Base-by-base conservation (phyloP, 2,329 filamentous ascomycete genomes). In the Phialophora tarda region DNA sequence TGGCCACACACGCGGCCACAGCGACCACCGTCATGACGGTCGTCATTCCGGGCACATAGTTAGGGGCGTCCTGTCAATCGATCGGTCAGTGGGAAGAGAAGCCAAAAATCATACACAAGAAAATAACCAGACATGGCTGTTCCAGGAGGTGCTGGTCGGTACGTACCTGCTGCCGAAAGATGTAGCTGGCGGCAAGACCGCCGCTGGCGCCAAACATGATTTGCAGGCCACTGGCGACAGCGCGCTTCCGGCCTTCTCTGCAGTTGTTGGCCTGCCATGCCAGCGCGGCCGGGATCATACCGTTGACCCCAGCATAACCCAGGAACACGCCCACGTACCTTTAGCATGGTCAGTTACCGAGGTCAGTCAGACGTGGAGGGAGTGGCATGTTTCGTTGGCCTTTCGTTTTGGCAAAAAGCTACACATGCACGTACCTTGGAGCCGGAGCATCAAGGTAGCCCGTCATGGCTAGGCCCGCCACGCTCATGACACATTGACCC, bases 211-310 rank as follows among this genome's bases (percentile, higher is more conserved):
- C 76, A 41, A 77, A 71, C 10, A 76, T 76, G 32, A 84, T 79
- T 77, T 82, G 82, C 67, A 86, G 78, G 48, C 57, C 65, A 63
- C 65, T 56, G 57, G 68, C 34, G 58, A 72, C 59, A 57, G 69
- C 41, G 51, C 74, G 69, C 54, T 74, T 76, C 66, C 68, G 73
- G 58, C 74, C 71, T 10, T 70, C 67, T 17, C 73, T 71, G 59
- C 75, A 74, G 58, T 78, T 76, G 66, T 77, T 78, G 17, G 74
- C 71, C 68, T 77, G 58, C 50, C 75, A 77, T 5, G 76, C 73
- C 61, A 77, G 74, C 2, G 71, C 68, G 1, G 74, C 71, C 1
- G 75, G 76, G 0, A 77, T 68, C 51, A 75, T 76, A 0, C 69
- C 71, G n/a, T 77, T 74, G 4, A 67, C 70, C 3, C 75, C 75